Evolutionary conservation across 768 basidiomycete genomes (phyloP).

Genomic region (Podaxis sp.): DNA sequence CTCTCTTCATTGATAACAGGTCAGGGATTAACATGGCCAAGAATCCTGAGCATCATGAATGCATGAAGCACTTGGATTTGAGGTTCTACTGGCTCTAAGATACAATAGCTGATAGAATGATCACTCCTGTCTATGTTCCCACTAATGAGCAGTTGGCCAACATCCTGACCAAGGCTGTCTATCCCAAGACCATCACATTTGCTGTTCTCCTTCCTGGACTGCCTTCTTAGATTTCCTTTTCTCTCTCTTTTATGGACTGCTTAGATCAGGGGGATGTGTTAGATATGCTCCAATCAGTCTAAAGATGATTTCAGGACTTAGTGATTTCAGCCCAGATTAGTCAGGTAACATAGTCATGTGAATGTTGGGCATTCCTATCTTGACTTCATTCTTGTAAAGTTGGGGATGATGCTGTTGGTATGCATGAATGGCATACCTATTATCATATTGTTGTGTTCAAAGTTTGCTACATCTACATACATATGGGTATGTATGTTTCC

Average conservation of each 20-base stretch:
- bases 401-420: constrained; percentile 21
- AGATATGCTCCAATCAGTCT: too few species aligned
- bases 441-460: constrained; percentile 35
- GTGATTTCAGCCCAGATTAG: too few species aligned
- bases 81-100: constrained; percentile 6
- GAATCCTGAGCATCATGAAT: constrained; percentile 28
- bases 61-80: constrained; percentile 14
- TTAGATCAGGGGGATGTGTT: too few species aligned
- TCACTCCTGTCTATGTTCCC: constrained; percentile 10
- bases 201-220: too few species aligned
- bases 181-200: too few species aligned
- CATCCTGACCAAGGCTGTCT: background rate
- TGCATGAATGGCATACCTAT: constrained; percentile 36
- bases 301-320: too few species aligned
- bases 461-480: constrained; percentile 35
- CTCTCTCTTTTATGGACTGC: too few species aligned
- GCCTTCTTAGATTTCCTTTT: too few species aligned
- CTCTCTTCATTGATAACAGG: constrained; percentile 27
- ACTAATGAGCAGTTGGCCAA: constrained; percentile 12
- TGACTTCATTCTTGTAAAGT: constrained; percentile 23
- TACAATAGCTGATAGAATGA: background rate
- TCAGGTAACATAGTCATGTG: too few species aligned
- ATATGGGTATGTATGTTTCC: too few species aligned
- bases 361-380: too few species aligned
- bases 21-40: constrained; percentile 29